phyloP scores from a whole-genome alignment of 83 land plant species.

The Picea abies region DNA sequence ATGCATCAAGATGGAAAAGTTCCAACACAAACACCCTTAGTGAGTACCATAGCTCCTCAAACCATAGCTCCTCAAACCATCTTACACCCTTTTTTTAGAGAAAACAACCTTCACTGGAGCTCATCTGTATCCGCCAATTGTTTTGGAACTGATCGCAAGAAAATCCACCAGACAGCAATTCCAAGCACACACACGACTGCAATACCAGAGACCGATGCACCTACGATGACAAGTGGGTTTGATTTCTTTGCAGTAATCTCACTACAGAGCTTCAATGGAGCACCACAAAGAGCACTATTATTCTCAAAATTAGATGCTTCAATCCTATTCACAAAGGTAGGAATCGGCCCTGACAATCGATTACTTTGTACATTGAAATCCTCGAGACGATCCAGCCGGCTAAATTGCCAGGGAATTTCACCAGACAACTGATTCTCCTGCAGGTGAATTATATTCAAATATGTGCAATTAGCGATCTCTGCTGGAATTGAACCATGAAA shows the following conservation, averaged over 20 bases:
- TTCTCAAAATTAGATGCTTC: constrained; percentile 27
- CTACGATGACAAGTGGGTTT: constrained; percentile 31
- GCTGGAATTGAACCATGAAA: constrained; percentile 59
- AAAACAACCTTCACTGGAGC: neutral
- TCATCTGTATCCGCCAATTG: constrained; percentile 44
- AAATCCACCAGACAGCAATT: constrained; percentile 24
- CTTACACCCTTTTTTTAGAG: no score
- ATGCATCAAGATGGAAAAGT: no score
- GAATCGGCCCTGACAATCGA: constrained; percentile 37
- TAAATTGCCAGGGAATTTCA: constrained; percentile 47
- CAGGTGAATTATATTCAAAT: constrained; percentile 52
- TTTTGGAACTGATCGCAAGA: constrained; percentile 7
- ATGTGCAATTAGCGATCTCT: constrained; percentile 32
- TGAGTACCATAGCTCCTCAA: no score
- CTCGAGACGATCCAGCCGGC: constrained; percentile 38
- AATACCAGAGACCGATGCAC: constrained; percentile 31
- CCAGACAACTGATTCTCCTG: constrained; percentile 58
- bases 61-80: no score
- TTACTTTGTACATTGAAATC: constrained; percentile 42
- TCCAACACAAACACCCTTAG: no score
- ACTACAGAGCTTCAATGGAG: constrained; percentile 29
- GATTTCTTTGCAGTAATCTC: constrained; percentile 8
- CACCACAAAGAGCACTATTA: constrained; percentile 71
- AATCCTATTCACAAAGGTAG: constrained; percentile 12
- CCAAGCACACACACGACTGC: constrained; percentile 23